Conservation (phyloP, 495 filamentous ascomycete genomes). For the Neurospora sp. region DNA sequence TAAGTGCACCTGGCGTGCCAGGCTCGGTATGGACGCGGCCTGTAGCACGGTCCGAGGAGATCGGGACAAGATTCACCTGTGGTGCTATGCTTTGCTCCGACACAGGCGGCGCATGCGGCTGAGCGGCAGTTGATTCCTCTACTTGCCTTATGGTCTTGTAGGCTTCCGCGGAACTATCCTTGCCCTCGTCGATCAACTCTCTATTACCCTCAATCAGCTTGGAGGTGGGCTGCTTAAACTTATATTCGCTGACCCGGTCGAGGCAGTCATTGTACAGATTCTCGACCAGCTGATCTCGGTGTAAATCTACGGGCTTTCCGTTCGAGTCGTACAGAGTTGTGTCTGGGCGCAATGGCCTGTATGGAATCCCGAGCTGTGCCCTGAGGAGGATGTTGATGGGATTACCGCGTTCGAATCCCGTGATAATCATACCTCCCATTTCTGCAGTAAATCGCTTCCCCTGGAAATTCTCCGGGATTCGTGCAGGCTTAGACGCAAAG, state of each 20-base stretch:
- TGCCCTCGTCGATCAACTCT: slow-evolving; percentile 70
- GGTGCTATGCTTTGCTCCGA: slow-evolving; percentile 38
- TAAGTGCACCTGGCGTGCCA: slow-evolving; percentile 46
- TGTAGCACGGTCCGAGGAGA: slow-evolving; percentile 47
- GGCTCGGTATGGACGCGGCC: slow-evolving; percentile 50
- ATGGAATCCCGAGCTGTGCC: slow-evolving; percentile 79
- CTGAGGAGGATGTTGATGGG: slow-evolving; percentile 83
- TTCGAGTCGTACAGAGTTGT: slow-evolving; percentile 86
- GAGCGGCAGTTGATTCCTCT: slow-evolving; percentile 46
- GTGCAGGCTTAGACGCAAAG: slow-evolving; percentile 37
- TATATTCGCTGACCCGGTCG: slow-evolving; percentile 80
- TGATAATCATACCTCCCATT: slow-evolving; percentile 95
- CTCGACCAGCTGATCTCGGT: slow-evolving; percentile 74
- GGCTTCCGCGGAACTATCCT: slow-evolving; percentile 62
- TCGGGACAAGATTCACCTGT: slow-evolving; percentile 43
- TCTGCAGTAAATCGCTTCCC: slow-evolving; percentile 76
- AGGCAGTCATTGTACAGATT: slow-evolving; percentile 89
- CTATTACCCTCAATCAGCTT: slow-evolving; percentile 76
- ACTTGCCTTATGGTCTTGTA: slow-evolving; percentile 60
- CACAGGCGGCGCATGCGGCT: slow-evolving; percentile 33
- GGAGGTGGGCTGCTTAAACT: slow-evolving; percentile 56
- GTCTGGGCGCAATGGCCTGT: slow-evolving; percentile 73
- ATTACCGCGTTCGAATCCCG: slow-evolving; percentile 91
- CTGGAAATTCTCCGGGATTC: slow-evolving; percentile 19
- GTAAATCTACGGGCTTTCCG: slow-evolving; percentile 66